These are phyloP conservation scores for Aethionema arabicum DNA, from an alignment of 345 rosid genomes.

Conservation along the genomic window DNA sequence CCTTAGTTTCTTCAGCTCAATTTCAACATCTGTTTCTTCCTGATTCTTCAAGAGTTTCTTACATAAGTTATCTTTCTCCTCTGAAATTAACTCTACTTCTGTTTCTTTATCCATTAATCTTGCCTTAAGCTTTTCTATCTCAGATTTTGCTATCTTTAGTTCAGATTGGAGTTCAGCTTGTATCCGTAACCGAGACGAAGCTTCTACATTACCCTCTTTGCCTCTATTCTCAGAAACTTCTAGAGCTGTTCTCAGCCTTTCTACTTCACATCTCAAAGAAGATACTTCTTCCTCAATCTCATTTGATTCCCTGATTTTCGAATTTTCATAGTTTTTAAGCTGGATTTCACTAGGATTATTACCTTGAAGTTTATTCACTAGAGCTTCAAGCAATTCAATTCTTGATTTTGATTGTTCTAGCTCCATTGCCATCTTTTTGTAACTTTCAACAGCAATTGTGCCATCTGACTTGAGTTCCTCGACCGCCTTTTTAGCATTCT, in stretches of 20 bases:
- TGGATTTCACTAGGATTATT: conserved; percentile 20
- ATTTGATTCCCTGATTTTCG: conserved; percentile 39
- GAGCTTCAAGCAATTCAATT: conserved; percentile 55
- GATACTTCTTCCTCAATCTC: conserved; percentile 50
- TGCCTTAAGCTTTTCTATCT: conserved; percentile 68
- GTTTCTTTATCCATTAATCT: conserved; percentile 88
- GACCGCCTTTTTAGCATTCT: conserved; percentile 64
- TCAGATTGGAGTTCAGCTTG: conserved; percentile 69
- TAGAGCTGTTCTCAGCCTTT: conserved; percentile 48
- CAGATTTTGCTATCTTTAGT: conserved; percentile 50
- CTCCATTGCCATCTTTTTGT: conserved; percentile 58
- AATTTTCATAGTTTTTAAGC: conserved; percentile 36
- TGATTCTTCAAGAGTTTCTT: conserved; percentile 49
- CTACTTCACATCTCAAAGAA: conserved; percentile 58
- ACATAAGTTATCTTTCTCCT: conserved; percentile 65
- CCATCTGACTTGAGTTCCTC: conserved; percentile 63
- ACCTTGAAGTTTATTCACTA: conserved; percentile 41
- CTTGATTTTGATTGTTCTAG: conserved; percentile 63
- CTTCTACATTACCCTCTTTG: conserved; percentile 26
- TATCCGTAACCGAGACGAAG: conserved; percentile 38
- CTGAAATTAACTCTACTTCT: conserved; percentile 65
- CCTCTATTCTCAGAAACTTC: conserved; percentile 39
- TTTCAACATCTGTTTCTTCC: conserved; percentile 31
- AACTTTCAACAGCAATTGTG: conserved; percentile 56
- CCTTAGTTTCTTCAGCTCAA: conserved; percentile 52